Percentiles rank a stretch among this genome's conserved stretches.
Evolutionary conservation across 202 grass and related monocot genomes (phyloP).

Genomic region (Schoenoplectus tabernaemontani): DNA sequence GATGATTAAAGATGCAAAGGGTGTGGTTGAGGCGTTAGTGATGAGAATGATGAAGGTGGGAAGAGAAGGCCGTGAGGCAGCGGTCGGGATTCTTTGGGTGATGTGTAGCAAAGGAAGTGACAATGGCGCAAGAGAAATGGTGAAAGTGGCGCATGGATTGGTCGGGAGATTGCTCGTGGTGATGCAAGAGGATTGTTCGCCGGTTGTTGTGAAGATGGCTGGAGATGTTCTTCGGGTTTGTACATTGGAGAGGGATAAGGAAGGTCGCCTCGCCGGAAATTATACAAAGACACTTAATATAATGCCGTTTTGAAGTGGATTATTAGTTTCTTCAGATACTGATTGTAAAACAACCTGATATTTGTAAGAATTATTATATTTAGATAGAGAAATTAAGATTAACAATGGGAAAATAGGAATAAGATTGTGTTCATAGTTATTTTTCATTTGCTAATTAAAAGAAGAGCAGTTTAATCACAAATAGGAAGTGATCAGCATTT

Average conservation of each 20-base stretch:
- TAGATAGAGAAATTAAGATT: neutral
- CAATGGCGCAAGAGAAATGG: constrained; percentile 48
- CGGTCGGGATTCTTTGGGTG: constrained; percentile 60
- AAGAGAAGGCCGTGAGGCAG: constrained; percentile 52
- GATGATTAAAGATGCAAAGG: constrained; percentile 41
- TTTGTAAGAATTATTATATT: constrained; percentile 4
- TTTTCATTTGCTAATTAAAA: neutral
- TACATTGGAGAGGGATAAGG: constrained; percentile 43
- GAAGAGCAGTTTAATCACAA: neutral
- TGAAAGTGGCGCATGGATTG: constrained; percentile 36
- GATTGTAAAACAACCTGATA: neutral
- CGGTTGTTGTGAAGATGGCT: constrained; percentile 63
- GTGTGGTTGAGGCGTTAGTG: constrained; percentile 50
- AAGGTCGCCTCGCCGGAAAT: constrained; percentile 39
- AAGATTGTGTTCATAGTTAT: neutral
- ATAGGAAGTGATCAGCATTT: neutral
- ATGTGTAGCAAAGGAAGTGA: constrained; percentile 42
- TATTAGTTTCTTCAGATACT: neutral
- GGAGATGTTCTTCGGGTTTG: constrained; percentile 66
- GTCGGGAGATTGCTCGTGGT: constrained; percentile 76
- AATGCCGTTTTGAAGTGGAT: constrained; percentile 56
- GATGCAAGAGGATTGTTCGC: constrained; percentile 77
- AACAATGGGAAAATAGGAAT: neutral
- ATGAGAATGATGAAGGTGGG: constrained; percentile 61
- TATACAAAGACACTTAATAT: constrained; percentile 87